A percentile compares a stretch with the other conserved stretches of the same genome.
Conservation (phyloP, 768 basidiomycete genomes). For the Scleroderma bovista region DNA sequence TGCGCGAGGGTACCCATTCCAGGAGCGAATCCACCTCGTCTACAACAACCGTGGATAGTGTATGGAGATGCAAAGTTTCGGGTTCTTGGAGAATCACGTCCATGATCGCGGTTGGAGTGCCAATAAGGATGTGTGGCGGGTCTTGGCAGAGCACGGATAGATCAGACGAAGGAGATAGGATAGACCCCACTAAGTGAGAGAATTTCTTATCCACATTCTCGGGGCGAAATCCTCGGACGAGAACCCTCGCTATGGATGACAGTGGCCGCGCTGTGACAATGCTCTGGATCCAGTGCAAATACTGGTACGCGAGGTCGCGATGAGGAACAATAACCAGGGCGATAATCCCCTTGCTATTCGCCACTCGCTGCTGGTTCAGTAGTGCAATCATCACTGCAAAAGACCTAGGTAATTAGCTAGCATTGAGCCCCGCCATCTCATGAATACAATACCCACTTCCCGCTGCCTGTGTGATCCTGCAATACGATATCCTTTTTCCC, state of each 20-base stretch:
- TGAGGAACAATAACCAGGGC: constrained; percentile 69
- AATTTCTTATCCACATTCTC: constrained; percentile 14
- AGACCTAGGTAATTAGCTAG: constrained; percentile 40
- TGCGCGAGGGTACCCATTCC: constrained; percentile 43
- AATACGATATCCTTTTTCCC: constrained; percentile 55
- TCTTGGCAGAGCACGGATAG: constrained; percentile 33
- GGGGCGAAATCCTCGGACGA: constrained; percentile 50
- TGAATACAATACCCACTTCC: constrained; percentile 52
- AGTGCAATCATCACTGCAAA: constrained; percentile 66
- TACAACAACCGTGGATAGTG: constrained; percentile 55
- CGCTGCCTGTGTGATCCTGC: constrained; percentile 69
- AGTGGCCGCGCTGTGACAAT: constrained; percentile 36
- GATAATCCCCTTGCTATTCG: constrained; percentile 33
- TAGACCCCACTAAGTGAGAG: constrained; percentile 23
- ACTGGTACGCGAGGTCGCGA: constrained; percentile 64
- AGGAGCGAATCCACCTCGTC: constrained; percentile 77
- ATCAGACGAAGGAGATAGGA: constrained; percentile 23
- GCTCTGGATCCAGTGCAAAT: constrained; percentile 57
- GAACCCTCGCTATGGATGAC: constrained; percentile 48
- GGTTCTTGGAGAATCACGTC: constrained; percentile 47
- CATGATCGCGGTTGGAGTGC: constrained; percentile 63
- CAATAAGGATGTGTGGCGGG: constrained; percentile 64
- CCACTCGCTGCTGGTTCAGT: constrained; percentile 46
- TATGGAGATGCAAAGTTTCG: constrained; percentile 38
- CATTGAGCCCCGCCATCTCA: constrained; percentile 1